Evolutionary conservation across 495 filamentous ascomycete species (phyloP).

Genomic region (Annulohypoxylon bovei): DNA sequence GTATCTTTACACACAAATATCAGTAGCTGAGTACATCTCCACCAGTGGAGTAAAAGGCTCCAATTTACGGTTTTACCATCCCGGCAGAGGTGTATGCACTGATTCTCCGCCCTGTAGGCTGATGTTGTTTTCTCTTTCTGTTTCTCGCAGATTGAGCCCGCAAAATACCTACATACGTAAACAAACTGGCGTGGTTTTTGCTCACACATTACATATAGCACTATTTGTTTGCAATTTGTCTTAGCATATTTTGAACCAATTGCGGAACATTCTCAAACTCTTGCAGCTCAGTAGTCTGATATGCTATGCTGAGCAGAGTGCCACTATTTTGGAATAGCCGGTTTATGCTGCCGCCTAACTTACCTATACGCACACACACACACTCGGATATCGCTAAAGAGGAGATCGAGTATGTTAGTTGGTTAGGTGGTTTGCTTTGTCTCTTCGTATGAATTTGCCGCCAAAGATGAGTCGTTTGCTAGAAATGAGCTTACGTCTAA

Average conservation of each 20-base stretch:
- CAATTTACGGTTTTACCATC: too few relatives aligned
- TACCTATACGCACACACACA: background rate
- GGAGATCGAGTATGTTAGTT: background rate
- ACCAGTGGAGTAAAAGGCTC: too few relatives aligned
- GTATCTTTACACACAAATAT: too few relatives aligned
- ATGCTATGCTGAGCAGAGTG: conserved; percentile 24
- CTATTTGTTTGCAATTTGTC: conserved; percentile 32
- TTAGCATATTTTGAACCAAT: conserved; percentile 25
- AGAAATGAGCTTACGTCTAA: conserved; percentile 31
- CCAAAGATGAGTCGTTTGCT: conserved; percentile 29
- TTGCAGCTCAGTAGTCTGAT: conserved; percentile 26
- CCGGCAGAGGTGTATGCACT: too few relatives aligned
- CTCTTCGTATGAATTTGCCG: conserved; percentile 25
- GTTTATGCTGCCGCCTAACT: conserved; percentile 3
- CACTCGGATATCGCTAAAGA: background rate
- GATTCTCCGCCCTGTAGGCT: conserved; percentile 11
- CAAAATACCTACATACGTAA: conserved; percentile 22
- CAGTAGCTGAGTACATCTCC: too few relatives aligned
- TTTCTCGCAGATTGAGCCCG: conserved; percentile 27
- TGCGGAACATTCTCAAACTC: conserved; percentile 22
- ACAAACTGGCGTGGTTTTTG: conserved; percentile 1
- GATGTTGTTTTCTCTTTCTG: conserved; percentile 5
- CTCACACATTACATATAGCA: conserved; percentile 18
- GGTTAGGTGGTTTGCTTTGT: conserved; percentile 34
- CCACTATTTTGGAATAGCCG: conserved; percentile 12